phyloP scores from a whole-genome alignment of 2,329 filamentous ascomycete species.

The Canariomyces notabilis region DNA sequence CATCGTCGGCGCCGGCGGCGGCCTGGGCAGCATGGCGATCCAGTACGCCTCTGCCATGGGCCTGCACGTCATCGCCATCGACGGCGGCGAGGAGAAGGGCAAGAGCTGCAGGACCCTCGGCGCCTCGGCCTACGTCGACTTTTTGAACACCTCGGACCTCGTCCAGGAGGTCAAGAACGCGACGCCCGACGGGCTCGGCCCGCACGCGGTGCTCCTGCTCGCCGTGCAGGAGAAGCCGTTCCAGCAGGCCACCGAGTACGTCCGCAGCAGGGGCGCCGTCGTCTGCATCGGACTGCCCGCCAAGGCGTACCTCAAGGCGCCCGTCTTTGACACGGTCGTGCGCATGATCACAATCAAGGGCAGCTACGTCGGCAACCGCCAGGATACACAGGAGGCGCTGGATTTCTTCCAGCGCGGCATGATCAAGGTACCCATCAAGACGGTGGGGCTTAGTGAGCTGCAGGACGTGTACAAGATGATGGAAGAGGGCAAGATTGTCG shows the following conservation, averaged over 20 bases:
- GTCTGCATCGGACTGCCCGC: conserved; percentile 87
- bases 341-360: conserved; percentile 90
- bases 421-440: conserved; percentile 85
- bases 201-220: conserved; percentile 80
- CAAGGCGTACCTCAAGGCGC: conserved; percentile 71
- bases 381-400: conserved; percentile 81
- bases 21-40: conserved; percentile 64
- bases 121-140: conserved; percentile 73
- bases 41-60: conserved; percentile 94
- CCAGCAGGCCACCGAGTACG: conserved; percentile 87
- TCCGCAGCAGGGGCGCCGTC: conserved; percentile 75
- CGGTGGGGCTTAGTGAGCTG: conserved; percentile 73
- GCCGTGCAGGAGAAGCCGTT: conserved; percentile 88
- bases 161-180: conserved; percentile 79
- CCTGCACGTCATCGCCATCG: conserved; percentile 72
- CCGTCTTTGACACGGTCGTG: conserved; percentile 84
- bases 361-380: conserved; percentile 88
- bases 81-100: conserved; percentile 76
- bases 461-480: conserved; percentile 74
- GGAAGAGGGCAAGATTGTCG: conserved; percentile 65
- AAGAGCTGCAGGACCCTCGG: conserved; percentile 66
- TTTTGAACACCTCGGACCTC: conserved; percentile 67
- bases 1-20: conserved; percentile 71
- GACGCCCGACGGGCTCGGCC: conserved; percentile 74
- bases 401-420: conserved; percentile 83